Percentiles rank a stretch among this genome's conserved stretches.
Conservation (phyloP, 139 green algal genomes). For the Asterochloris sp. region DNA sequence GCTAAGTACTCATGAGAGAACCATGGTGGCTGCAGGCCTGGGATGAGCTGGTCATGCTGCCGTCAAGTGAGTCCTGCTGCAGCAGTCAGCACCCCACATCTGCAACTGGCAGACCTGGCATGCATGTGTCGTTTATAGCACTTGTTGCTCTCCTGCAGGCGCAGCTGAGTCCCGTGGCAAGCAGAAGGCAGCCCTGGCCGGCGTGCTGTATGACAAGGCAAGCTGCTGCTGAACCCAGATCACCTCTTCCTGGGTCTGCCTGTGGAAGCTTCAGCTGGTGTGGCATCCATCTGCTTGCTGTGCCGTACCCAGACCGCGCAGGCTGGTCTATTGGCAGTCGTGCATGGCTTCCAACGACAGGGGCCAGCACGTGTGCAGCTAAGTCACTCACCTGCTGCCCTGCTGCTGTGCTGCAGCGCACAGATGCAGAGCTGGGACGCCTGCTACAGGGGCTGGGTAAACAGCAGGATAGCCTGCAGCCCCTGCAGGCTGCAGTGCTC, state of each 20-base stretch:
- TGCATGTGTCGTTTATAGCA: neutral
- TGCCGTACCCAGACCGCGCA: no score
- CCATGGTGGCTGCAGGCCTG: neutral
- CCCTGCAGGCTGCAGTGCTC: conserved; percentile 12
- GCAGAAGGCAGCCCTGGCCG: conserved; percentile 77
- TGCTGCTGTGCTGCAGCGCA: conserved; percentile 11
- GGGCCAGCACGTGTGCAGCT: no score
- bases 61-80: no score
- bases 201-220: conserved; percentile 74
- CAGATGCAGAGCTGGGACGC: conserved; percentile 47
- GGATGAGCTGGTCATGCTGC: conserved; percentile 32
- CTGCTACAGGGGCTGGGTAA: conserved; percentile 45
- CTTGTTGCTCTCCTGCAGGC: conserved; percentile 36
- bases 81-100: no score
- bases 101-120: no score
- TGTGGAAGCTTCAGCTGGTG: no score
- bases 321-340: no score
- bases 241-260: no score
- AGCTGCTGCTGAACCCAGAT: neutral
- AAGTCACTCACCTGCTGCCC: no score
- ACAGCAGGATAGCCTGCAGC: neutral
- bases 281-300: no score
- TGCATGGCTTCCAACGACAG: no score
- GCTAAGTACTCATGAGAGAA: neutral
- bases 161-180: conserved; percentile 45